A percentile compares a stretch with the other conserved stretches of the same genome.
phyloP scores from a whole-genome alignment of 805 yeast genomes.

The Hanseniaspora jakobsenii region DNA sequence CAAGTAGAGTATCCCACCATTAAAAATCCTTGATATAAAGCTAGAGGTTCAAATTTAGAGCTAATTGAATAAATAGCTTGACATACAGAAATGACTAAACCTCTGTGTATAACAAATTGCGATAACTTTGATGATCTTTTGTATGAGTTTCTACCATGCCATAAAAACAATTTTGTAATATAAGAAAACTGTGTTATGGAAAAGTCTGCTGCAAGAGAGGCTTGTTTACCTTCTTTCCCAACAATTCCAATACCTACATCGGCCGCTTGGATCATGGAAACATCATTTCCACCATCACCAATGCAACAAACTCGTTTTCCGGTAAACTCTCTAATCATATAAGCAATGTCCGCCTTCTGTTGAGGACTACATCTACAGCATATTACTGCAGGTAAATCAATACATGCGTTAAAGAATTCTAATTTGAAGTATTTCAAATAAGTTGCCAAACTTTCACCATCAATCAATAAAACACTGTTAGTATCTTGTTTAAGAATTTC shows the following conservation, averaged over 20 bases:
- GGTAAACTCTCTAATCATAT: slow-evolving; percentile 62
- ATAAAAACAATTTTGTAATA: slow-evolving; percentile 68
- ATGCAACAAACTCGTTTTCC: slow-evolving; percentile 91
- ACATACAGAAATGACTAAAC: slow-evolving; percentile 82
- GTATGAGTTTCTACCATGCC: slow-evolving; percentile 98
- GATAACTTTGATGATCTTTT: slow-evolving; percentile 90
- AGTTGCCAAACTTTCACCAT: slow-evolving; percentile 78
- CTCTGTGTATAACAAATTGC: slow-evolving; percentile 94
- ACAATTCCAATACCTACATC: slow-evolving; percentile 98
- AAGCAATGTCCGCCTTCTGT: slow-evolving; percentile 92
- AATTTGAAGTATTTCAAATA: slow-evolving; percentile 50
- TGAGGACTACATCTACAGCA: slow-evolving; percentile 99
- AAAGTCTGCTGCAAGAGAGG: slow-evolving; percentile 93
- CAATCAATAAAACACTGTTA: slow-evolving; percentile 62
- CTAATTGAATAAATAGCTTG: slow-evolving; percentile 87
- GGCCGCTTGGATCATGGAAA: slow-evolving; percentile 96
- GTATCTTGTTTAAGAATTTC: slow-evolving; percentile 44
- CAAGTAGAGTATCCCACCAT: slow-evolving; percentile 98
- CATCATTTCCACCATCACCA: slow-evolving; percentile 99
- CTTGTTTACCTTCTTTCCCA: slow-evolving; percentile 97
- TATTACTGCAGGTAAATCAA: slow-evolving; percentile 80
- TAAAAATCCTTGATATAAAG: slow-evolving; percentile 87
- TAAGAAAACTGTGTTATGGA: slow-evolving; percentile 86
- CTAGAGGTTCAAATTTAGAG: slow-evolving; percentile 83
- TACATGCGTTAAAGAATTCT: slow-evolving; percentile 69